Evolutionary conservation across 306 rosid species (phyloP).

Genomic region (Cucumis hystrix): DNA sequence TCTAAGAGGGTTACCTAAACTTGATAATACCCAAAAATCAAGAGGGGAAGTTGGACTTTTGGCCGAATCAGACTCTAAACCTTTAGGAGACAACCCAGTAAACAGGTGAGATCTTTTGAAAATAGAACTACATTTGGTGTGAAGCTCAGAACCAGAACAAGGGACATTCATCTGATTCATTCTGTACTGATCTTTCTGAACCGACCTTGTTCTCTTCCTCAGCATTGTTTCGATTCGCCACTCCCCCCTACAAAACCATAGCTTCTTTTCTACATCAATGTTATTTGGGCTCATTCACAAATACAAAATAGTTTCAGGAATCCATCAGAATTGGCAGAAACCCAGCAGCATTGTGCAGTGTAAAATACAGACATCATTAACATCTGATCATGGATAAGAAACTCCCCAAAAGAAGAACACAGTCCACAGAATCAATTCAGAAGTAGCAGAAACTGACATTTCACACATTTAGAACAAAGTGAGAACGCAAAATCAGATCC

Average conservation of each 20-base stretch:
- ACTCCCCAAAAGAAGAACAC: background rate
- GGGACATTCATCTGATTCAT: slow-evolving; percentile 30
- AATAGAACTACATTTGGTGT: slow-evolving; percentile 36
- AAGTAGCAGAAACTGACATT: background rate
- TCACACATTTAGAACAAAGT: background rate
- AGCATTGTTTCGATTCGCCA: slow-evolving; percentile 38
- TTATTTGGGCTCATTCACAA: background rate
- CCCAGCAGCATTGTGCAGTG: background rate
- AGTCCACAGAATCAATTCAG: background rate
- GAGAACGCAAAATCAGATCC: background rate
- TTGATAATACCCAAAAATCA: slow-evolving; percentile 48
- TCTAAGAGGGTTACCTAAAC: slow-evolving; percentile 36
- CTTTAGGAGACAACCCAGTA: slow-evolving; percentile 49
- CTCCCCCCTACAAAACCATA: background rate
- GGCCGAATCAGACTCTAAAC: slow-evolving; percentile 52
- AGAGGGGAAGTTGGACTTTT: slow-evolving; percentile 86
- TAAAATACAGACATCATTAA: background rate
- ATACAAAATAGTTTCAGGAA: background rate
- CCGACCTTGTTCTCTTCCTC: slow-evolving; percentile 73
- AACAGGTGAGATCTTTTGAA: slow-evolving; percentile 48
- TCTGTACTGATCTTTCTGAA: slow-evolving; percentile 54
- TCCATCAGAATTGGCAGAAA: background rate
- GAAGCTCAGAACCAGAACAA: slow-evolving; percentile 34
- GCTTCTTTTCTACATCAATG: background rate
- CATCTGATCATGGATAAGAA: background rate